A percentile compares a stretch with the other conserved stretches of the same genome.
These are phyloP conservation scores for Pontederia paniculata DNA, from an alignment of 176 grass and related monocot species.

Conservation along the genomic window DNA sequence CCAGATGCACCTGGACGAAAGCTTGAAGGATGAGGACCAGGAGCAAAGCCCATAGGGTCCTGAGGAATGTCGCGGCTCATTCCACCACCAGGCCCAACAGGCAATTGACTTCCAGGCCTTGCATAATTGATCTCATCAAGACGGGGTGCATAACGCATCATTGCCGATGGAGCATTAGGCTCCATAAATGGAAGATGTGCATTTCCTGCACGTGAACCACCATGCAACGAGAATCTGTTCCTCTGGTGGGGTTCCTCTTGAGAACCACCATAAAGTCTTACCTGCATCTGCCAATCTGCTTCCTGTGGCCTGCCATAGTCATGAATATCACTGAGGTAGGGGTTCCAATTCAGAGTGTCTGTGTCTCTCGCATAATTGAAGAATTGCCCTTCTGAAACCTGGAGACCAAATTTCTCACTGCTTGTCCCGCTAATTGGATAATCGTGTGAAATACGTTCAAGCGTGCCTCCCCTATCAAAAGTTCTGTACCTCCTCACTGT, in stretches of 20 bases:
- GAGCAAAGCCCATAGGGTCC: conserved; percentile 15
- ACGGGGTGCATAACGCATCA: conserved; percentile 39
- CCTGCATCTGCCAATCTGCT: conserved; percentile 2
- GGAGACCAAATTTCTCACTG: conserved; percentile 1
- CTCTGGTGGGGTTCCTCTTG: neutral
- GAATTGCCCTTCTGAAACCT: neutral
- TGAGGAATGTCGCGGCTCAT: conserved; percentile 23
- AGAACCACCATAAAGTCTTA: conserved; percentile 4
- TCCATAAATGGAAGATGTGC: neutral
- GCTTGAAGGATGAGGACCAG: conserved; percentile 19
- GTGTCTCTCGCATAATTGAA: conserved; percentile 5
- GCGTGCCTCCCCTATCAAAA: neutral
- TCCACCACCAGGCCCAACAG: conserved; percentile 4
- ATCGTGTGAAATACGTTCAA: conserved; percentile 9
- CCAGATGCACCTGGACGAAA: conserved; percentile 18
- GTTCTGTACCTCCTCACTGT: neutral
- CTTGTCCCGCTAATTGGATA: conserved; percentile 15
- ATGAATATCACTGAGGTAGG: conserved; percentile 1
- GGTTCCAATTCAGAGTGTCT: conserved; percentile 1
- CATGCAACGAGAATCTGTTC: neutral
- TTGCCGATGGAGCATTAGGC: conserved; percentile 18
- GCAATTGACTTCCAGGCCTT: neutral
- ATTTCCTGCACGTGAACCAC: conserved; percentile 1
- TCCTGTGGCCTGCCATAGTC: neutral
- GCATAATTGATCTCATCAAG: conserved; percentile 39